These are phyloP conservation scores for Metschnikowia amazonensis DNA, from an alignment of 805 yeast genomes.

Conservation along the genomic window DNA sequence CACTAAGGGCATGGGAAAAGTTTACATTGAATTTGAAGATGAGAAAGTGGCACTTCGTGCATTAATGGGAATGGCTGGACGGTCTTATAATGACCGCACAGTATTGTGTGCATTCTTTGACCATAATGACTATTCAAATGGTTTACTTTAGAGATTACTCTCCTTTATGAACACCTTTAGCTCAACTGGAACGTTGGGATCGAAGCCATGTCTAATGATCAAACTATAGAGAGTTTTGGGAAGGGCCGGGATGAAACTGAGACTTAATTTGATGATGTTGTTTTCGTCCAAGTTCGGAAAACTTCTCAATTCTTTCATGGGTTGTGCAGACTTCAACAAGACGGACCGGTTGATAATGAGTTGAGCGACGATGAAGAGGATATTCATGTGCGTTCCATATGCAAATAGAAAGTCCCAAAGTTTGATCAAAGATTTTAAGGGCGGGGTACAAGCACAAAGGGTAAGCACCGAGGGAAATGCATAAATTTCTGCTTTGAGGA, in stretches of 20 bases:
- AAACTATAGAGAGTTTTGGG: slow-evolving; percentile 65
- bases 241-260: slow-evolving; percentile 73
- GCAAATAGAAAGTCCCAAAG: slow-evolving; percentile 92
- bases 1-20: slow-evolving; percentile 64
- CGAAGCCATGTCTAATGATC: slow-evolving; percentile 61
- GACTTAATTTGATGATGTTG: slow-evolving; percentile 71
- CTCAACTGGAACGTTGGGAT: slow-evolving; percentile 38
- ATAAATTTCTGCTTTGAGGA: slow-evolving; percentile 78
- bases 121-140: slow-evolving; percentile 53
- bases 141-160: slow-evolving; percentile 22
- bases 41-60: slow-evolving; percentile 54
- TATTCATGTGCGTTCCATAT: slow-evolving; percentile 84
- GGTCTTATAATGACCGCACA: slow-evolving; percentile 62
- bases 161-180: slow-evolving; percentile 21
- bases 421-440: slow-evolving; percentile 66
- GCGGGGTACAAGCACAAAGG: slow-evolving; percentile 84
- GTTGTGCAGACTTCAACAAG: slow-evolving; percentile 57
- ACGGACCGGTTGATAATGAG: slow-evolving; percentile 62
- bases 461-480: slow-evolving; percentile 84
- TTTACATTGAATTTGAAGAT: slow-evolving; percentile 61
- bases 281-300: slow-evolving; percentile 70
- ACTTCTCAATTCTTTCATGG: slow-evolving; percentile 71
- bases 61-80: slow-evolving; percentile 57
- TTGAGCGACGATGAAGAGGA: slow-evolving; percentile 80
- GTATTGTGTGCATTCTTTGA: slow-evolving; percentile 62